A percentile compares a stretch with the other conserved stretches of the same genome.
Evolutionary conservation across 805 yeast species (phyloP).

Genomic region (Tetrapisispora taiwanensis): DNA sequence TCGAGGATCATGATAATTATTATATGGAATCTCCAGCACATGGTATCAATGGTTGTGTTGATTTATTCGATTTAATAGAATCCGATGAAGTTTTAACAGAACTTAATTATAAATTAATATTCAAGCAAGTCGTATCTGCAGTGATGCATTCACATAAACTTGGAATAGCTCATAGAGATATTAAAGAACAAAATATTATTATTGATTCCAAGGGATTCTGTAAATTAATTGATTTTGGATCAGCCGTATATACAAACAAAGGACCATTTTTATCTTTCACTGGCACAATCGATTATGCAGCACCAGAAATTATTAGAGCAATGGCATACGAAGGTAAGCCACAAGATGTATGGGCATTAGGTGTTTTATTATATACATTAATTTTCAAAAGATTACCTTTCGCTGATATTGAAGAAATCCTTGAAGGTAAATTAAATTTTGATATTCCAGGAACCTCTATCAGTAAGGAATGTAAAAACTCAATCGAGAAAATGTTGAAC

Average conservation of each 20-base stretch:
- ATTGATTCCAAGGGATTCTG: constrained; percentile 71
- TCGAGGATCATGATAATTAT: constrained; percentile 81
- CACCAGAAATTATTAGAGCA: constrained; percentile 89
- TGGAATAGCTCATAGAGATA: constrained; percentile 87
- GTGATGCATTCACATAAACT: constrained; percentile 68
- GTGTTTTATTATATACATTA: constrained; percentile 81
- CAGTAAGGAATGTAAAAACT: constrained; percentile 45
- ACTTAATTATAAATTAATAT: constrained; percentile 62
- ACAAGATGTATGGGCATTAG: constrained; percentile 95
- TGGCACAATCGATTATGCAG: constrained; percentile 93
- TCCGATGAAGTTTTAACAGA: constrained; percentile 69
- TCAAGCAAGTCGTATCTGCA: constrained; percentile 68
- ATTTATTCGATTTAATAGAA: constrained; percentile 84
- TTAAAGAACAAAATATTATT: constrained; percentile 87
- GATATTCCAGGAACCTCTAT: constrained; percentile 23
- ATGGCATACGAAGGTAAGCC: constrained; percentile 82
- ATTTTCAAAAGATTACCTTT: constrained; percentile 90
- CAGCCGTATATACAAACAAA: constrained; percentile 78
- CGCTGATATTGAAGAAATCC: constrained; percentile 85
- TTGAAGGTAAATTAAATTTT: constrained; percentile 72
- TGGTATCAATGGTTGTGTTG: constrained; percentile 81
- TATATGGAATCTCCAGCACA: constrained; percentile 89
- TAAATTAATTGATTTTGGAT: constrained; percentile 86
- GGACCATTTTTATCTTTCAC: constrained; percentile 97
- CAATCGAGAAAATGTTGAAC: constrained; percentile 55